Conservation (phyloP, 73 alveolate species). For the Paramecium tetraurelia region DNA sequence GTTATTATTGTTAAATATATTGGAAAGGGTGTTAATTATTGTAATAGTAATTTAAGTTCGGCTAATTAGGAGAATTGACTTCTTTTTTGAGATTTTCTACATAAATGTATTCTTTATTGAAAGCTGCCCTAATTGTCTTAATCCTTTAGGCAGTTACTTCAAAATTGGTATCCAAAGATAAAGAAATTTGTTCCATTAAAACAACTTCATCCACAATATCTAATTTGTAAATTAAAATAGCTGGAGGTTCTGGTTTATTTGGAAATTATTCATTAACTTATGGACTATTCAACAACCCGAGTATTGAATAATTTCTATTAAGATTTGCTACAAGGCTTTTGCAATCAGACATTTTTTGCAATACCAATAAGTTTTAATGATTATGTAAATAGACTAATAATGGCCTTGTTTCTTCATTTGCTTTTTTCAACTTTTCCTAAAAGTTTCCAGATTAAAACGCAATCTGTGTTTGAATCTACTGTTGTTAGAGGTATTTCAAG, state of each 20-base stretch:
- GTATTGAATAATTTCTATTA: not conserved
- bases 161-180: not conserved
- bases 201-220: constrained; percentile 12
- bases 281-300: not conserved
- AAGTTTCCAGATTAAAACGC: not conserved
- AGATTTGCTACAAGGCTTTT: not conserved
- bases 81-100: not conserved
- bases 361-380: not conserved
- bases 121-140: not conserved
- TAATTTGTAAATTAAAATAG: not conserved
- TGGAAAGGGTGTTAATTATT: not conserved
- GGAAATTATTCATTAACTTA: not conserved
- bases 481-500: not conserved
- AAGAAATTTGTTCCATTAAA: not conserved
- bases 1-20: not conserved
- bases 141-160: not conserved
- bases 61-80: not conserved
- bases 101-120: not conserved
- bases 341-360: not conserved
- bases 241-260: not conserved
- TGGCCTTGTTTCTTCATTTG: not conserved
- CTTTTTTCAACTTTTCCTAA: not conserved
- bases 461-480: not conserved
- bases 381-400: not conserved
- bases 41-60: not conserved